Evolutionary conservation across 2,329 filamentous ascomycete genomes (phyloP).

Genomic region (Beauveria sp.): DNA sequence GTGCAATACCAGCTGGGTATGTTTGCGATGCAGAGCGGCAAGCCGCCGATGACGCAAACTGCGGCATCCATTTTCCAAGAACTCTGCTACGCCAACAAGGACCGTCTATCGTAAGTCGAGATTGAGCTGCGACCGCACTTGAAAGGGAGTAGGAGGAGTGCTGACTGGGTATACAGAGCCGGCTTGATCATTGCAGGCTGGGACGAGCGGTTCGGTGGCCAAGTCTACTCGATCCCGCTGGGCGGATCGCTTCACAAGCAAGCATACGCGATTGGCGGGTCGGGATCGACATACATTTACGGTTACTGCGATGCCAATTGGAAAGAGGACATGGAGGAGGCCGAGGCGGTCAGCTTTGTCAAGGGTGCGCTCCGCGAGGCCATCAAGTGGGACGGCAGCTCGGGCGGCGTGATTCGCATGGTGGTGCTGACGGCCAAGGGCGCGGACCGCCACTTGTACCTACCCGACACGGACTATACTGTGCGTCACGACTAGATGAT

Average conservation of each 20-base stretch:
- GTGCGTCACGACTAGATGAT: conserved; percentile 55
- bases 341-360: conserved; percentile 85
- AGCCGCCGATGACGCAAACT: conserved; percentile 86
- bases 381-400: conserved; percentile 99
- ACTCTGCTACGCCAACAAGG: conserved; percentile 97
- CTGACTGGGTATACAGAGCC: conserved; percentile 49
- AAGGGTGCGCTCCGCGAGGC: conserved; percentile 86
- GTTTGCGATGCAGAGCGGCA: conserved; percentile 84
- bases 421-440: conserved; percentile 88
- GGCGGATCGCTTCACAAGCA: conserved; percentile 98
- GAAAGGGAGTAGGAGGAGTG: not conserved
- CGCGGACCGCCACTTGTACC: conserved; percentile 86
- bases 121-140: not conserved
- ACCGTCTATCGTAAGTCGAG: conserved; percentile 68
- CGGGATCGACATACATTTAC: conserved; percentile 98
- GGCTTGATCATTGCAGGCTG: conserved; percentile 98
- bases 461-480: conserved; percentile 84
- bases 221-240: conserved; percentile 94
- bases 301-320: conserved; percentile 97
- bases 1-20: conserved; percentile 93
- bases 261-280: conserved; percentile 88
- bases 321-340: conserved; percentile 89
- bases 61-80: conserved; percentile 96
- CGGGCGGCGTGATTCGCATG: conserved; percentile 95
- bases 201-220: conserved; percentile 88